These are phyloP conservation scores for Mucor irregularis DNA, from an alignment of 371 early-diverging fungal species.

Conservation along the genomic window DNA sequence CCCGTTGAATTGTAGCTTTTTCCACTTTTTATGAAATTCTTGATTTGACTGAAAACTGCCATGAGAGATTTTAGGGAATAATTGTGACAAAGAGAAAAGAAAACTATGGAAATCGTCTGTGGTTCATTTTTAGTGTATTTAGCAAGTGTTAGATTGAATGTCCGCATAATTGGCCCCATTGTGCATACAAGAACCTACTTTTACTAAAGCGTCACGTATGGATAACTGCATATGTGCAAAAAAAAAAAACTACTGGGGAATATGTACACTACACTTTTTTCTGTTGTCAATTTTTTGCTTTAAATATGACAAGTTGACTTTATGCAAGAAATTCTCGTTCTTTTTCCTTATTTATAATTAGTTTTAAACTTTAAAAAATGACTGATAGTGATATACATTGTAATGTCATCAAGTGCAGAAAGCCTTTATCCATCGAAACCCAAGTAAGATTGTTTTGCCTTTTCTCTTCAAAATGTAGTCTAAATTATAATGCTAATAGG, in stretches of 20 bases:
- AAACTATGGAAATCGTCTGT: background rate
- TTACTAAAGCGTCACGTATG: too few relatives aligned
- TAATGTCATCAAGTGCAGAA: conserved; percentile 61
- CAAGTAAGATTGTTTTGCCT: conserved; percentile 19
- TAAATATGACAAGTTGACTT: too few relatives aligned
- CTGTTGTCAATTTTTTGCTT: background rate
- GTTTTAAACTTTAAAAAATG: background rate
- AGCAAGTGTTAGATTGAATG: too few relatives aligned
- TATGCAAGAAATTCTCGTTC: background rate
- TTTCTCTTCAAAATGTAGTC: background rate
- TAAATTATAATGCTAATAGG: conserved; percentile 31
- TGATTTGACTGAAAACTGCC: conserved; percentile 51
- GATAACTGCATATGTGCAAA: too few relatives aligned
- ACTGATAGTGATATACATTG: conserved; percentile 55
- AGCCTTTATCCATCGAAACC: conserved; percentile 32
- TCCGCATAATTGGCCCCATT: too few relatives aligned
- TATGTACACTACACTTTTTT: background rate
- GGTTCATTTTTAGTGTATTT: background rate
- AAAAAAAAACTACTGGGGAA: too few relatives aligned
- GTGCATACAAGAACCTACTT: too few relatives aligned
- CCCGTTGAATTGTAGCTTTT: conserved; percentile 10
- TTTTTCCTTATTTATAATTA: background rate
- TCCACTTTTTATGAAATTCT: conserved; percentile 42
- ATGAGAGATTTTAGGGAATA: background rate
- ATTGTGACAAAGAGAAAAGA: background rate